phyloP scores from a whole-genome alignment of 805 yeast species.

The Candida maris region DNA sequence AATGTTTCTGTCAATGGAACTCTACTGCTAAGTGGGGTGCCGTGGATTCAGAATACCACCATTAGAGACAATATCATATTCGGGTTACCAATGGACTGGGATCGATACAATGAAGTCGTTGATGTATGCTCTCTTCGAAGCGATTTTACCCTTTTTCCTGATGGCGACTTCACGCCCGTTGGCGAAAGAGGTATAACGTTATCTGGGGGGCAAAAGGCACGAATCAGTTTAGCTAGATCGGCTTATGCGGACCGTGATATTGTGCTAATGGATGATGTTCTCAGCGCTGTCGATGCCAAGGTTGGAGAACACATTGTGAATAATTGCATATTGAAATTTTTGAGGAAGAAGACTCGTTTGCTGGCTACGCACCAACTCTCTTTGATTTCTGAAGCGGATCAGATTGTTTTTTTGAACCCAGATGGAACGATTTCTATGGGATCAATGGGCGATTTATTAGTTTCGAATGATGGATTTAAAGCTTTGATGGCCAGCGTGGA shows the following conservation, averaged over 20 bases:
- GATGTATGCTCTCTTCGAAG: slow-evolving; percentile 61
- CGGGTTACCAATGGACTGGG: slow-evolving; percentile 48
- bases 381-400: slow-evolving; percentile 61
- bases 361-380: slow-evolving; percentile 82
- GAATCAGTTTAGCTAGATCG: slow-evolving; percentile 75
- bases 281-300: slow-evolving; percentile 83
- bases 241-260: slow-evolving; percentile 68
- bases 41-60: slow-evolving; percentile 82
- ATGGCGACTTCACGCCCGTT: slow-evolving; percentile 72
- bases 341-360: slow-evolving; percentile 58
- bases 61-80: slow-evolving; percentile 70
- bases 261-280: slow-evolving; percentile 69
- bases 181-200: slow-evolving; percentile 83
- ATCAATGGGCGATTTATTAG: slow-evolving; percentile 49
- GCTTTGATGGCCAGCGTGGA: slow-evolving; percentile 42
- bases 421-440: slow-evolving; percentile 60
- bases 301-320: slow-evolving; percentile 79
- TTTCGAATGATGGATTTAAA: slow-evolving; percentile 42
- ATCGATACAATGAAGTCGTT: slow-evolving; percentile 50
- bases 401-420: slow-evolving; percentile 59
- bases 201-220: slow-evolving; percentile 86
- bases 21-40: slow-evolving; percentile 42
- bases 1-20: slow-evolving; percentile 49
- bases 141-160: slow-evolving; percentile 63
- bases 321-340: slow-evolving; percentile 56